These are phyloP conservation scores for Avena eriantha DNA, from an alignment of 176 grass and related monocot species.

Conservation along the genomic window DNA sequence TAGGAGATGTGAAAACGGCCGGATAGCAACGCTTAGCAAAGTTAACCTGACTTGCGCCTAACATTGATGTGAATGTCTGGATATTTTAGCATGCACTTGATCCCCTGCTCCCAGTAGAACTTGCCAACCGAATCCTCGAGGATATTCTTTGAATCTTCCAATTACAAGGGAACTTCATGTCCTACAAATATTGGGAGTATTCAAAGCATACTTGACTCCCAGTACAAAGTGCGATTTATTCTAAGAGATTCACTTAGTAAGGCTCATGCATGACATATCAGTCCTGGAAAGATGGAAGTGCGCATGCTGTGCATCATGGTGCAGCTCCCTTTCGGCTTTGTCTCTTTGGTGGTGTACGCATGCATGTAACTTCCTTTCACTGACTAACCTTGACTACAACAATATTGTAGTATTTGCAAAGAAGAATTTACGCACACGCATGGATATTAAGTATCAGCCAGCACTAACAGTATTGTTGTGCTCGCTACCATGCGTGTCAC, in stretches of 20 bases:
- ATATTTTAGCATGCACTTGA: slow-evolving; percentile 35
- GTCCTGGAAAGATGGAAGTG: background rate
- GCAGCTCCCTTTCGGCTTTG: background rate
- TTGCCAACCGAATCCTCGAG: background rate
- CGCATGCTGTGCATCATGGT: background rate
- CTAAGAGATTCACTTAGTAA: background rate
- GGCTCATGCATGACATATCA: slow-evolving; percentile 34
- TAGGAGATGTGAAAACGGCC: background rate
- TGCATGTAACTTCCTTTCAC: background rate
- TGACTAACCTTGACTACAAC: slow-evolving; percentile 5
- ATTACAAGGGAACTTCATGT: background rate
- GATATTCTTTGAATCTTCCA: background rate
- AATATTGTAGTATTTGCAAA: background rate
- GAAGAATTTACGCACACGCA: background rate
- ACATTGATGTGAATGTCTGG: slow-evolving; percentile 14
- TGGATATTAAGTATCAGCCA: background rate
- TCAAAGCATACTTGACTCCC: background rate
- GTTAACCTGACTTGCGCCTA: background rate
- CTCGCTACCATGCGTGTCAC: background rate
- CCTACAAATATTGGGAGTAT: background rate
- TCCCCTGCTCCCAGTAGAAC: background rate
- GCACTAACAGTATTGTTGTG: background rate
- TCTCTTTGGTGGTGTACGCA: too few species aligned
- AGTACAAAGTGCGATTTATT: background rate
- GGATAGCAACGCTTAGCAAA: background rate